Evolutionary conservation across 2,329 filamentous ascomycete genomes (phyloP), one percentile per base, ranked within the genome.

Genomic region (Drechslerella coelobrocha): DNA sequence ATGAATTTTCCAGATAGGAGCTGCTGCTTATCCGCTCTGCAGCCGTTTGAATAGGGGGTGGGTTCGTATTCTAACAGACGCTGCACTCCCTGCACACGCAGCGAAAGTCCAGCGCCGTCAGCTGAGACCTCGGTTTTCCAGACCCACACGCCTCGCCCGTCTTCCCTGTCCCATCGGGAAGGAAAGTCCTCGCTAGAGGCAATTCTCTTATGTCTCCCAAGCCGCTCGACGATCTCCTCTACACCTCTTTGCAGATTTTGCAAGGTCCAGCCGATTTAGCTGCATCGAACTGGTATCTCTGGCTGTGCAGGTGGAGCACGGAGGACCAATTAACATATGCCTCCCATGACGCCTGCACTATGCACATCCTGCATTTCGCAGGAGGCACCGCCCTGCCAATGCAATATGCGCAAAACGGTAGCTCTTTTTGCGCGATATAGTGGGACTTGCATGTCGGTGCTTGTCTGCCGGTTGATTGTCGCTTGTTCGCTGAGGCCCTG

Each of bases 141-240:
- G 59, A 55, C 53, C 53, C 66, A 71, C 66, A 63, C 62, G 59
- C 54, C 59, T 54, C 48, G 26, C 21, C 39, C 48, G 53, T 57
- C 24, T 19, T 53, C 43, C 27, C 59, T 53, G 8, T 52, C 52
- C 43, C 45, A 47, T 43, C 41, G 24, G 57, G 65, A 54, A 62
- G 52, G 65, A 34, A 57, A 29, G 43, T 60, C 47, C 27, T 55
- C 29, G 41, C 47, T 31, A 48, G 53, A 54, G 66, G 66, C 66
- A 63, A 60, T 63, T 60, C 14, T n/a, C 37, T 26, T 21, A 7
- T 37, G 34, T 39, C 12, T 29, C 47, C 47, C 17, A 43, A 31
- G 24, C 21, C 14, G 47, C 7, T 55, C 37, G 34, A 34, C 26
- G 48, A 71, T 63, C 59, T 26, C 7, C 59, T 54, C 45, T 53